Evolutionary conservation across 176 grass and related monocot species (phyloP).

Genomic region (Phoenix roebelenii): DNA sequence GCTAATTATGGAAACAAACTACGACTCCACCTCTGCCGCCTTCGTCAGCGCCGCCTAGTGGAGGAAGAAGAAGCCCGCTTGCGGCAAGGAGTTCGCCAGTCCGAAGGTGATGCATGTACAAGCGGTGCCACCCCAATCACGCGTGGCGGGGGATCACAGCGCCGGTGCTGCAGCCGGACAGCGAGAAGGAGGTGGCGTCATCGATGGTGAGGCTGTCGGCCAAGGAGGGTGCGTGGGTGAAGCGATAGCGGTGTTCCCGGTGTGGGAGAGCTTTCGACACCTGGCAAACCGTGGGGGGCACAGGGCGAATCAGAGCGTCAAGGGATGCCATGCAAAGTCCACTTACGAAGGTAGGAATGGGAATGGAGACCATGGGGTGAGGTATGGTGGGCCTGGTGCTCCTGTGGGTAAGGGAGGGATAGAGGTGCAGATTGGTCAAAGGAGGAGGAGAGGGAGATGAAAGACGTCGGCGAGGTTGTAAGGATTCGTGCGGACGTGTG

Average conservation of each 20-base stretch:
- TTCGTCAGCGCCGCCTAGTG: neutral
- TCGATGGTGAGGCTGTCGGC: neutral
- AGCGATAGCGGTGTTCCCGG: slow-evolving; percentile 2
- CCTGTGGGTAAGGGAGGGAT: neutral
- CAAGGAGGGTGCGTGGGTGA: neutral
- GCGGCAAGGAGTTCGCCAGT: slow-evolving; percentile 36
- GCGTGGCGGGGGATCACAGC: slow-evolving; percentile 49
- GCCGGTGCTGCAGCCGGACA: neutral
- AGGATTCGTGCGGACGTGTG: no score
- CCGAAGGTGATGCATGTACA: slow-evolving; percentile 61
- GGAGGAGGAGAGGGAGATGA: neutral
- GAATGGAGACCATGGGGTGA: no score
- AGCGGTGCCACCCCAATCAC: slow-evolving; percentile 63
- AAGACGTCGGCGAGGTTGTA: neutral
- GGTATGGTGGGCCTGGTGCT: neutral
- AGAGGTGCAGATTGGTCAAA: neutral
- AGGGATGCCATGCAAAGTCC: slow-evolving; percentile 27
- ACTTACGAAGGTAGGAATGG: no score
- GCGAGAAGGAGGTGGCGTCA: slow-evolving; percentile 1
- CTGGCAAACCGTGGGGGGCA: neutral
- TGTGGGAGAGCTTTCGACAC: neutral
- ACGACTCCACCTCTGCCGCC: no score
- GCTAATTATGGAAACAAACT: no score
- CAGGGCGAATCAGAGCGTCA: slow-evolving; percentile 1
- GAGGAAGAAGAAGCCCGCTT: slow-evolving; percentile 9